phyloP scores from a whole-genome alignment of 768 basidiomycete species.

The Calocera viscosa region DNA sequence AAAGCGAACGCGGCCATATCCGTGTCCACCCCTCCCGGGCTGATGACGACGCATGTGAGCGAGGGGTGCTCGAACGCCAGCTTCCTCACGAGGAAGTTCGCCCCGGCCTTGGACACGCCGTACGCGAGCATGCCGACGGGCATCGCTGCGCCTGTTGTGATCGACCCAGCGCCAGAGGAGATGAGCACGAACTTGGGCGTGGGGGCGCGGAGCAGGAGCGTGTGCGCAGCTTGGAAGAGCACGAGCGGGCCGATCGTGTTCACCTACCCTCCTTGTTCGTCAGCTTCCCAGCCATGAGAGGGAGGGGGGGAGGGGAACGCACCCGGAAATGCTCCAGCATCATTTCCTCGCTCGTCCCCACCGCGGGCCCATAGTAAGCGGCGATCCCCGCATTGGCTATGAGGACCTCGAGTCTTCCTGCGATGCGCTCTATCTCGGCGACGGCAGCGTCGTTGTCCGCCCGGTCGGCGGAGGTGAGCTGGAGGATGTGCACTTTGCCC shows the following conservation, averaged over 20 bases:
- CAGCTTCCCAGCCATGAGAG: not conserved
- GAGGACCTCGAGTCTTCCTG: constrained; percentile 17
- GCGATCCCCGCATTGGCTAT: constrained; percentile 10
- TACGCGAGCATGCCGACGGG: not conserved
- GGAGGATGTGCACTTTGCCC: constrained; percentile 13
- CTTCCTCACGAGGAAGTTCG: constrained; percentile 14
- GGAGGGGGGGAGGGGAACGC: not conserved
- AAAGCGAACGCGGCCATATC: constrained; percentile 6
- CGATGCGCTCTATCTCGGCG: constrained; percentile 12
- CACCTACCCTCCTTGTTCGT: not conserved
- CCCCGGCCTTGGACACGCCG: constrained; percentile 16
- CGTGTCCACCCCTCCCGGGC: constrained; percentile 9
- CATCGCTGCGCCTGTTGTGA: not conserved
- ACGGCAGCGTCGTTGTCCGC: constrained; percentile 14
- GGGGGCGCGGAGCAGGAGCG: constrained; percentile 12
- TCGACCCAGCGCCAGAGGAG: constrained; percentile 9
- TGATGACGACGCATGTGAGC: not conserved
- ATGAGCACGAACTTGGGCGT: constrained; percentile 16
- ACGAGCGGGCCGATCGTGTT: constrained; percentile 18
- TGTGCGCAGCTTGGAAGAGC: constrained; percentile 17
- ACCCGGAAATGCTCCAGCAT: constrained; percentile 1
- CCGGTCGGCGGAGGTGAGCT: constrained; percentile 14
- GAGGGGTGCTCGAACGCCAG: not conserved
- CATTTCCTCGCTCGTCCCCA: not conserved
- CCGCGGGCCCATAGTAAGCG: not conserved